Conservation (phyloP, 345 rosid genomes). For the Citrus glauca region DNA sequence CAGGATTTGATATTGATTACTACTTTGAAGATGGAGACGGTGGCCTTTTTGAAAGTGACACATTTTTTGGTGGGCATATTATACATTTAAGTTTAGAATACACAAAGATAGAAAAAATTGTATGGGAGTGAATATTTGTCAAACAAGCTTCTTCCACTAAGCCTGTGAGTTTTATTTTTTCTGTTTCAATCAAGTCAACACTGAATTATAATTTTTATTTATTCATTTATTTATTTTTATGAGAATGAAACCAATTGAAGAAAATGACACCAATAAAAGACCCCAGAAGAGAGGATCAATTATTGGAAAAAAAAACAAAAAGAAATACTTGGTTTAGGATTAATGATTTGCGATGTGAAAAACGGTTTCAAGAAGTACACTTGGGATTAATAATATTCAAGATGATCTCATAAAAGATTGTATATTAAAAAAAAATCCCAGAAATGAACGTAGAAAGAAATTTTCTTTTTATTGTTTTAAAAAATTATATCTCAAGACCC, state of each 20-base stretch:
- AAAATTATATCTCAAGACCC: background rate
- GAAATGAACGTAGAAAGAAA: background rate
- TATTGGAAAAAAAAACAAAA: background rate
- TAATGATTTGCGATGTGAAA: background rate
- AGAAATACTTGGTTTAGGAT: background rate
- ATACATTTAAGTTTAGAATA: background rate
- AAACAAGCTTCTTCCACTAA: background rate
- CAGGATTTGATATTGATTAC: constrained; percentile 12
- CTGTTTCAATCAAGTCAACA: background rate
- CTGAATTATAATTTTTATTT: no score
- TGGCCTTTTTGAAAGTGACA: constrained; percentile 10
- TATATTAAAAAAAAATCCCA: background rate
- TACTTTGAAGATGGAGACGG: constrained; percentile 13
- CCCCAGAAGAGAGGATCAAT: background rate
- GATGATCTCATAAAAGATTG: background rate
- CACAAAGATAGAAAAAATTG: background rate
- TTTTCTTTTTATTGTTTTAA: background rate
- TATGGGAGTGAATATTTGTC: background rate
- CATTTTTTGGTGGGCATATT: background rate
- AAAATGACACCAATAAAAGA: constrained; percentile 8
- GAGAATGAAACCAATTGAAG: background rate
- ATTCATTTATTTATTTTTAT: no score
- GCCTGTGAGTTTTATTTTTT: background rate
- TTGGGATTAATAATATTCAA: background rate
- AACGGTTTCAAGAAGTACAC: background rate